Percentiles rank a stretch among this genome's conserved stretches.
These are phyloP conservation scores for Mesostigma viride DNA, from an alignment of 139 green algal species.

Conservation along the genomic window DNA sequence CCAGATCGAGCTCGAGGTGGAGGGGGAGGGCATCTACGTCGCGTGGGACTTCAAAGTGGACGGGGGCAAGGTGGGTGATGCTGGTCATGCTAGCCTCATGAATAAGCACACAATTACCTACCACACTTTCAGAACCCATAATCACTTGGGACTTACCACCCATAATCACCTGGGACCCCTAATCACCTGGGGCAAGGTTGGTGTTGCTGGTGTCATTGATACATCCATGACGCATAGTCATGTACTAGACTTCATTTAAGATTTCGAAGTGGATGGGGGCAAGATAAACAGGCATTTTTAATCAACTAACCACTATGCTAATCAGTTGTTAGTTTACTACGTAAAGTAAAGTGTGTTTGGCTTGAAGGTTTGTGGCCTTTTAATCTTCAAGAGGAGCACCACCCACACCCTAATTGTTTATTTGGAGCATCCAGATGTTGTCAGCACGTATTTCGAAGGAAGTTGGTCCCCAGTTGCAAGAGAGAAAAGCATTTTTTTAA, in stretches of 20 bases:
- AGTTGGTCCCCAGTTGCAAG: not conserved
- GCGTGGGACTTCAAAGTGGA: slow-evolving; percentile 31
- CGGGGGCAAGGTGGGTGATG: slow-evolving; percentile 10
- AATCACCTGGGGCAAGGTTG: too few species aligned
- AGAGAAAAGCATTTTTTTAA: not conserved
- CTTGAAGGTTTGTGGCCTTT: not conserved
- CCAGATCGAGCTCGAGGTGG: slow-evolving; percentile 19
- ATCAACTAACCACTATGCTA: not conserved
- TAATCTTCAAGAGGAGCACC: not conserved
- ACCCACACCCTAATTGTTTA: not conserved
- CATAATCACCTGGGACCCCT: too few species aligned
- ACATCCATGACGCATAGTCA: too few species aligned
- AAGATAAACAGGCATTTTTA: not conserved
- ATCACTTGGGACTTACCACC: slow-evolving; percentile 4
- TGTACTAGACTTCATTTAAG: too few species aligned
- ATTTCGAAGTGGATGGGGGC: too few species aligned
- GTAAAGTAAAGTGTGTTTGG: not conserved
- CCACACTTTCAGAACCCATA: slow-evolving; percentile 6
- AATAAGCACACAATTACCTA: slow-evolving; percentile 2
- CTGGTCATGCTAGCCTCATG: not conserved
- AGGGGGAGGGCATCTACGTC: slow-evolving; percentile 21
- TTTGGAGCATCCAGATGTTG: not conserved
- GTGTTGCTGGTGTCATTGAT: too few species aligned
- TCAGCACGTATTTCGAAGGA: not conserved
- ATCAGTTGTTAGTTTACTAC: not conserved